Base-by-base conservation (phyloP, 73 alveolate species). In the Durusdinium trenchii region DNA sequence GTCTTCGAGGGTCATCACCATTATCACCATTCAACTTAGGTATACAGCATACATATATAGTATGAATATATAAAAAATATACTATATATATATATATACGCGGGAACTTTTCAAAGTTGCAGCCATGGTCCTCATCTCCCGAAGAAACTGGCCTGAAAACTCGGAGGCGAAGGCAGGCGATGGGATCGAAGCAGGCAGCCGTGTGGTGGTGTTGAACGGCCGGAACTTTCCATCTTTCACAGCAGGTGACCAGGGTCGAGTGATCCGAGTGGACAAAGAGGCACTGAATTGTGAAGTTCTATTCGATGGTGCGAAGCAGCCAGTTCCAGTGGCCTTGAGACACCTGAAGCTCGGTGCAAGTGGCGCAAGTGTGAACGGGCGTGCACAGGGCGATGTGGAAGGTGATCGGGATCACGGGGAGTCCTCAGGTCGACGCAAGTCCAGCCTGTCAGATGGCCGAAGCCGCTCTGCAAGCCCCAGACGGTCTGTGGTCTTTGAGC, bases 161-260 rank as follows among this genome's bases (percentile, higher is more conserved):
- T 35, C 50, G 6, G 87, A 67, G 78, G 14, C 60, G 57, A 50
- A 43, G 36, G 48, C 98, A 26, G 89, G 98, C 45, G 98, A 91
- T 36, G 89, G 98, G 48, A 91, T 91, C 47, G 98, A 91, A 54
- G 89, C 81, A 71, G 98, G 98, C 6, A 64, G 86, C 78, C 98
- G 98, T 20, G 98, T 91, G 98, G 98, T 91, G 90, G 98, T 91
- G 79, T 38, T 91, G 90, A 71, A 45, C 46, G 98, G 98, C 42
- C 87, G 98, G 78, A 76, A 67, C 98, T 91, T 91, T 57, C 98
- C 98, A 12, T 69, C 90, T 54, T 91, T 91, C 60, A 60, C 60
- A 0, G 89, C 98, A 1, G 98, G 98, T n/a, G 98, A 91, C 85
- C 98, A 91, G 89, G 98, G 98, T n/a, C 98, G 98, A 20, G 98